Conservation (phyloP, 2,329 filamentous ascomycete species). For the Botrytis elliptica region DNA sequence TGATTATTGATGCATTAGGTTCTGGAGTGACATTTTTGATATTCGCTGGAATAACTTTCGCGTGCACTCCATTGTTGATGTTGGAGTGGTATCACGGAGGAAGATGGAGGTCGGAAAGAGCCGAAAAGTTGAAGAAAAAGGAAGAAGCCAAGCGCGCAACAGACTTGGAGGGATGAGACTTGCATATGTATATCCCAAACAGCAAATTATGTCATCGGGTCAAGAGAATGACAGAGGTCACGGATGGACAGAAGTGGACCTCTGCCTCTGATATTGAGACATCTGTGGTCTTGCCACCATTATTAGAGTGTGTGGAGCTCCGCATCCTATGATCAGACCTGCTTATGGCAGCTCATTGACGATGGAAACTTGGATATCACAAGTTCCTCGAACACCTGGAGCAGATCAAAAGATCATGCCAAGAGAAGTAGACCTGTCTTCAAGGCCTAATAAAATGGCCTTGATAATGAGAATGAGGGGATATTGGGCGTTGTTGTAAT, state of each 20-base stretch:
- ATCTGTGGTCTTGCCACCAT: not conserved
- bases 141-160: conserved; percentile 8
- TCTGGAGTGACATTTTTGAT: conserved; percentile 15
- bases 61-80: conserved; percentile 2
- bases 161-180: not conserved
- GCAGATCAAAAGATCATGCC: not conserved
- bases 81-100: conserved; percentile 19
- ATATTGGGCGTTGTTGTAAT: not conserved
- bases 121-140: not conserved
- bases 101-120: conserved; percentile 19
- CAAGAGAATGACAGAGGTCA: no score
- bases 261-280: not conserved
- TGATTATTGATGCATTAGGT: conserved; percentile 13
- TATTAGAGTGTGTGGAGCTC: not conserved
- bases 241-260: not conserved
- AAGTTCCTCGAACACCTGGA: not conserved
- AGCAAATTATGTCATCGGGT: not conserved
- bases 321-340: not conserved
- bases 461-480: not conserved
- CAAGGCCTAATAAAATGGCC: not conserved
- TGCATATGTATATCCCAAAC: not conserved
- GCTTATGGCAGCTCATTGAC: not conserved
- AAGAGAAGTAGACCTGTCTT: not conserved
- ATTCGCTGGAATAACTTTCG: conserved; percentile 5
- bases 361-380: not conserved